Conservation (phyloP, 768 basidiomycete species). For the Termitomyces sp. region DNA sequence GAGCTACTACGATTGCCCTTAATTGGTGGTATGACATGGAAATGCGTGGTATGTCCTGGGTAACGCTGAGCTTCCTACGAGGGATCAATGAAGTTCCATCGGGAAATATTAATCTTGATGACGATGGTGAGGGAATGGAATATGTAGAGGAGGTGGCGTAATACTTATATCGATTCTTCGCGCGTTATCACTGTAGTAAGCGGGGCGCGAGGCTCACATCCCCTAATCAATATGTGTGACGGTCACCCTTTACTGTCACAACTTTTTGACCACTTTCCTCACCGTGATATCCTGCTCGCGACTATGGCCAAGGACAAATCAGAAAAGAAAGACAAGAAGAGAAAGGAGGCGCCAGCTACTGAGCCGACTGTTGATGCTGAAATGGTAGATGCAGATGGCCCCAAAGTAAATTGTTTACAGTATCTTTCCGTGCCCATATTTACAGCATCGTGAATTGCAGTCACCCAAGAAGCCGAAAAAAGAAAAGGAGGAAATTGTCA, state of each 20-base stretch:
- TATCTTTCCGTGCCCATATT: slow-evolving; percentile 6
- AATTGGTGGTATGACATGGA: slow-evolving; percentile 94
- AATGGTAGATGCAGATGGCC: slow-evolving; percentile 34
- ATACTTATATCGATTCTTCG: not conserved
- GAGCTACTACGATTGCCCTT: slow-evolving; percentile 59
- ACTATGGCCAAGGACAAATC: slow-evolving; percentile 71
- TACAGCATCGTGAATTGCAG: slow-evolving; percentile 20
- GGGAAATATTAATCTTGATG: slow-evolving; percentile 26
- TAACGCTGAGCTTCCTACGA: slow-evolving; percentile 61
- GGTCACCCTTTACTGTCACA: slow-evolving; percentile 14
- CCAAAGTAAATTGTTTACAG: slow-evolving; percentile 23
- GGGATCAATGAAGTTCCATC: slow-evolving; percentile 33
- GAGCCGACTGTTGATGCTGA: slow-evolving; percentile 45
- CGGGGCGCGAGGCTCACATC: too few species aligned
- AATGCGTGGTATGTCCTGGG: slow-evolving; percentile 67
- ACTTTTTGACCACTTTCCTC: slow-evolving; percentile 9
- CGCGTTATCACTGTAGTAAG: too few species aligned
- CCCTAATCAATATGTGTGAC: slow-evolving; percentile 2
- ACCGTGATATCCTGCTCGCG: not conserved
- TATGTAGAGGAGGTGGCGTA: not conserved
- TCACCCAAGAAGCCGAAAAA: slow-evolving; percentile 62
- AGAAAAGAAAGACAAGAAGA: slow-evolving; percentile 74
- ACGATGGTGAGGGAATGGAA: not conserved
- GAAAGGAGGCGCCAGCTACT: slow-evolving; percentile 44
- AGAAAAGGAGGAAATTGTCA: slow-evolving; percentile 60